These are phyloP conservation scores for Blastobotrys serpentis DNA, from an alignment of 1,139 yeast genomes.

Conservation along the genomic window DNA sequence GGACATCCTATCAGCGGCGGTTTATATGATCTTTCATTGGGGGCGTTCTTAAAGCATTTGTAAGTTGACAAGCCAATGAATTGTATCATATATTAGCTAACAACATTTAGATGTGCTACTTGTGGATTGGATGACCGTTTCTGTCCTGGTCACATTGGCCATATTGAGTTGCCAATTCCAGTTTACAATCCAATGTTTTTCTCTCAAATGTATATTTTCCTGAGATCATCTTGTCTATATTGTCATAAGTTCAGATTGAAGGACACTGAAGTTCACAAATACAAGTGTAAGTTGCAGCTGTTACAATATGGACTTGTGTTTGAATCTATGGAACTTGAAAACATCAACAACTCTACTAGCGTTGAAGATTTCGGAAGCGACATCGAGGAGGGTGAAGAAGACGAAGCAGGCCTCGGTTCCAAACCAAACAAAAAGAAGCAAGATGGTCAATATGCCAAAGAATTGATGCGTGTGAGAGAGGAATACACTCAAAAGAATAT, in stretches of 20 bases:
- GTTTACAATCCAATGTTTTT: constrained; percentile 94
- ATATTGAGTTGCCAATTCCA: constrained; percentile 92
- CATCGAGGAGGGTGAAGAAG: constrained; percentile 42
- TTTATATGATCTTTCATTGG: constrained; percentile 87
- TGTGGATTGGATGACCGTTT: constrained; percentile 93
- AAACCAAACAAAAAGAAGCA: constrained; percentile 26
- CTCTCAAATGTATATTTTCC: constrained; percentile 79
- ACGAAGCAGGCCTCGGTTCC: constrained; percentile 21
- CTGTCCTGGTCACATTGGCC: constrained; percentile 99
- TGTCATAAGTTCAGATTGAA: constrained; percentile 83
- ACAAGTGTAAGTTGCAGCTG: constrained; percentile 72
- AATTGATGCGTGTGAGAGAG: constrained; percentile 58
- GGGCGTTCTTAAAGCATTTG: constrained; percentile 84
- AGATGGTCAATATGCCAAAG: constrained; percentile 41
- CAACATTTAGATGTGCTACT: constrained; percentile 61
- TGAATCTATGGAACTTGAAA: constrained; percentile 73
- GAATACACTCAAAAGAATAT: constrained; percentile 69
- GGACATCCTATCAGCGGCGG: constrained; percentile 97
- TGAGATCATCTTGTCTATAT: constrained; percentile 83
- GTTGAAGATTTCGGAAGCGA: constrained; percentile 39
- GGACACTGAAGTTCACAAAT: constrained; percentile 68
- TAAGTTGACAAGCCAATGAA: constrained; percentile 24
- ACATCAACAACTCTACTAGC: constrained; percentile 42
- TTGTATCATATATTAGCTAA: not conserved
- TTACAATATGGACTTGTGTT: constrained; percentile 85